phyloP scores from a whole-genome alignment of 2,329 filamentous ascomycete species.

The Sarocladiaceae sp. region DNA sequence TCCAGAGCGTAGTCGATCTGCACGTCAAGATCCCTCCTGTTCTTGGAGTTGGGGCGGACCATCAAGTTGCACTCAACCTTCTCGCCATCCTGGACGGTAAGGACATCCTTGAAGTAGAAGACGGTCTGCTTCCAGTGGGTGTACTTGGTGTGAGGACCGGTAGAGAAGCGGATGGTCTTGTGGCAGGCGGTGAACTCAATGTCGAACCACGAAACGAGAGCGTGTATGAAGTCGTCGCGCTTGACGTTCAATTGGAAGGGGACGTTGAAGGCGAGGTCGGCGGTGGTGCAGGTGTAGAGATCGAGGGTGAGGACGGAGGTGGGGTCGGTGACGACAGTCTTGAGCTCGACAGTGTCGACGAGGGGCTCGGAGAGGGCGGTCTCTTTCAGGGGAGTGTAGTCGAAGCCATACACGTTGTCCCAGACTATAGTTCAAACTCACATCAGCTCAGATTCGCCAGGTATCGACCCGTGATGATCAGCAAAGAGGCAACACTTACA shows the following conservation, averaged over 20 bases:
- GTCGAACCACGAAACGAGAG: conserved; percentile 97
- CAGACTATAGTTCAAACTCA: conserved; percentile 62
- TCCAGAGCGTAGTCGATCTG: conserved; percentile 77
- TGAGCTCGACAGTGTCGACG: conserved; percentile 96
- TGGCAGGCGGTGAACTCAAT: conserved; percentile 98
- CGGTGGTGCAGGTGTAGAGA: conserved; percentile 81
- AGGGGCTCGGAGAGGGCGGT: conserved; percentile 93
- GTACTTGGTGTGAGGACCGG: conserved; percentile 96
- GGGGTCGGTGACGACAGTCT: conserved; percentile 93
- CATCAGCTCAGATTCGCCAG: neutral
- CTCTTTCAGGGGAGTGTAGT: conserved; percentile 90
- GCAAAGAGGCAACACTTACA: conserved; percentile 56
- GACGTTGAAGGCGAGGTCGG: conserved; percentile 78
- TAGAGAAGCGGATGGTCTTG: conserved; percentile 95
- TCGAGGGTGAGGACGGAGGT: conserved; percentile 81
- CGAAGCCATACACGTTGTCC: conserved; percentile 98
- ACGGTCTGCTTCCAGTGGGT: conserved; percentile 99
- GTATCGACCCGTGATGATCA: neutral
- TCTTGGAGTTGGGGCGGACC: conserved; percentile 89
- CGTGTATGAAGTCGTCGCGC: conserved; percentile 93
- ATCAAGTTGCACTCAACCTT: conserved; percentile 67
- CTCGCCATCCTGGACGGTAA: conserved; percentile 89
- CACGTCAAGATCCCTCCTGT: conserved; percentile 92
- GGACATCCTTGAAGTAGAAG: conserved; percentile 90
- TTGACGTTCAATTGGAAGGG: conserved; percentile 73